phyloP scores from a whole-genome alignment of 2,329 filamentous ascomycete species.

The Rosellinia necatrix region DNA sequence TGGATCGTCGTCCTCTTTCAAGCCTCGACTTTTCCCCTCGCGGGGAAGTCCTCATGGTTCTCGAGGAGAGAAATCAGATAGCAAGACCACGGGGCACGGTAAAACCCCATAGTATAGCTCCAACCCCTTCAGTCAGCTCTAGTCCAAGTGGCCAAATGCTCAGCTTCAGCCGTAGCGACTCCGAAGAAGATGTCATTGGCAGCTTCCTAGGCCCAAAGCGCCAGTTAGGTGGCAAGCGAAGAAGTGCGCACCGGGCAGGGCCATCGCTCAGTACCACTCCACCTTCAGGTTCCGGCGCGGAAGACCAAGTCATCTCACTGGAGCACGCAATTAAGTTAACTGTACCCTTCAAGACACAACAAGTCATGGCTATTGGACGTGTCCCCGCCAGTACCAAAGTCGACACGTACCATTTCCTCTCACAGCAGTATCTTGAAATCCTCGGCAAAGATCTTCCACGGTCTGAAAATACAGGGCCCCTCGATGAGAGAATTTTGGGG shows the following conservation, averaged over 20 bases:
- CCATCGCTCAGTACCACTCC: slow-evolving; percentile 59
- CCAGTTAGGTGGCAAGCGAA: slow-evolving; percentile 47
- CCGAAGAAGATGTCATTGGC: slow-evolving; percentile 66
- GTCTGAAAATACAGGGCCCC: slow-evolving; percentile 41
- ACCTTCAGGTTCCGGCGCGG: slow-evolving; percentile 48
- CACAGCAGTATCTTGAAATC: slow-evolving; percentile 60
- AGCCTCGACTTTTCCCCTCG: slow-evolving; percentile 63
- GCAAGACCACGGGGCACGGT: slow-evolving; percentile 46
- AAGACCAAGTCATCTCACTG: slow-evolving; percentile 54
- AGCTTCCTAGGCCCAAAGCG: slow-evolving; percentile 60
- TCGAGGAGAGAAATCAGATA: slow-evolving; percentile 60
- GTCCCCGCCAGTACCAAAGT: slow-evolving; percentile 57
- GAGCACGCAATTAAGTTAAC: slow-evolving; percentile 64
- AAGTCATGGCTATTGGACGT: slow-evolving; percentile 66
- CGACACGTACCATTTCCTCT: slow-evolving; percentile 60
- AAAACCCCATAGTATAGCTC: slow-evolving; percentile 33
- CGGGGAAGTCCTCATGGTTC: slow-evolving; percentile 64
- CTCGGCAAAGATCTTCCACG: slow-evolving; percentile 55
- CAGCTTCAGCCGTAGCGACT: slow-evolving; percentile 65
- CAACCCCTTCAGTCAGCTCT: slow-evolving; percentile 52
- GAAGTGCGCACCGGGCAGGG: slow-evolving; percentile 49
- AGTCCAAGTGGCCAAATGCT: slow-evolving; percentile 56
- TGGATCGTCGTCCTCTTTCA: slow-evolving; percentile 66
- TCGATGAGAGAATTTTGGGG: slow-evolving; percentile 52
- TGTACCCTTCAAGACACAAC: slow-evolving; percentile 61